Evolutionary conservation across 768 basidiomycete species (phyloP), one percentile per base, ranked within the genome.

Genomic region (Suillus decipiens): DNA sequence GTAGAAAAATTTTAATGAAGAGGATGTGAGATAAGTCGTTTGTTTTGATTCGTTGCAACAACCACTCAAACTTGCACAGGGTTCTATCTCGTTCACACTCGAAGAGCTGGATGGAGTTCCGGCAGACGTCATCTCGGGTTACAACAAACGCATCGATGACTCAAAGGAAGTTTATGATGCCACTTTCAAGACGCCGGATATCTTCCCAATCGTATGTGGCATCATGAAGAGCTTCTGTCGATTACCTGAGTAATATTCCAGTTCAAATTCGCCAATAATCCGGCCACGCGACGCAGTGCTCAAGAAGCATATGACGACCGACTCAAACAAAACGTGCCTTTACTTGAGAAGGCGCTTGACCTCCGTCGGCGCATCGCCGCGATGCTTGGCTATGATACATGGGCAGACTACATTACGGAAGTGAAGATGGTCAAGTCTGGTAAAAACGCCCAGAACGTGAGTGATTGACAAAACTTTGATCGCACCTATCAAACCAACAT

Each of bases 1-100:
- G 5, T 60, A 90, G 89, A 92, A 89, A 88, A 92, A 93, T 76
- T 93, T 89, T 77, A 94, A 94, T 68, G 93, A 96, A 74, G 93
- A 95, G 71, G 87, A 90, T 50, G 91, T 89, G 66, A 62, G 79
- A 66, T 24, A 4, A 10, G 48, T 33, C 14, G 17, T 34, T 41
- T 56, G 10, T 24, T 12, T 64, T 33, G 8, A n/a, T 58, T 11
- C 22, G 7, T 56, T 48, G 11, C 8, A 7, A 39, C 41, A 48
- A 70, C 28, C 28, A 45, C 51, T 22, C 15, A 57, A 28, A 57
- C 24, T 31, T 41, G 0, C 39, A 19, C 61, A 92, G 90, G 86
- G 82, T 28, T 74, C 77, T 33, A 78, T 92, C 55, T 77, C 81
- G 5, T 92, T 93, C 69, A 90, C 88, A 0, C 76, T 76, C 34